Conservation (phyloP, 495 filamentous ascomycete genomes). For the Amphirosellinia nigrospora region DNA sequence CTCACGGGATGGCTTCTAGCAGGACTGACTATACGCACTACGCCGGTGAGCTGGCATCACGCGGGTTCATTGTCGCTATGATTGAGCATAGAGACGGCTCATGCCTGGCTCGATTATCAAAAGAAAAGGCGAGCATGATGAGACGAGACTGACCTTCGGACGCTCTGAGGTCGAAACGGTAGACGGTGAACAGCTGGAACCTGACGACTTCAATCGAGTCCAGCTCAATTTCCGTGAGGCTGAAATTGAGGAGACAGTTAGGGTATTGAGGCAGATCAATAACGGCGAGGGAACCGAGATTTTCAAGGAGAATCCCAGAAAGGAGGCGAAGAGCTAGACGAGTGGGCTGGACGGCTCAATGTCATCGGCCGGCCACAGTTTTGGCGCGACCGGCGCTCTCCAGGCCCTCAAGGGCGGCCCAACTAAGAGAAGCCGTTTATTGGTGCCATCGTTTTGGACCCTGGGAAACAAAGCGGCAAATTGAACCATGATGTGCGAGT, state of each 20-base stretch:
- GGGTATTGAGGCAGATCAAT: constrained; percentile 51
- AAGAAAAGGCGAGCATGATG: constrained; percentile 33
- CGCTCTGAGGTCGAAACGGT: constrained; percentile 37
- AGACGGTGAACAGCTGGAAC: constrained; percentile 30
- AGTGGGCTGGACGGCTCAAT: constrained; percentile 46
- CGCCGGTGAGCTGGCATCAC: constrained; percentile 58
- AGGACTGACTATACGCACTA: constrained; percentile 60
- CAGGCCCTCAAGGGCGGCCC: constrained; percentile 53
- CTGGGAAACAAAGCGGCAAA: constrained; percentile 58
- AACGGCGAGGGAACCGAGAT: constrained; percentile 45
- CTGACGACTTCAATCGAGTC: constrained; percentile 49
- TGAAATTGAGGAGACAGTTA: constrained; percentile 58
- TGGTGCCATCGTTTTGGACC: constrained; percentile 55
- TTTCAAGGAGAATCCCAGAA: constrained; percentile 40
- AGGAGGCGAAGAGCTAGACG: constrained; percentile 38
- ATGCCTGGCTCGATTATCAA: constrained; percentile 54
- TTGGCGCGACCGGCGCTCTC: constrained; percentile 59
- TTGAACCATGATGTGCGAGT: constrained; percentile 58
- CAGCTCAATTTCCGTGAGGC: constrained; percentile 60
- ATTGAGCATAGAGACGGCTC: constrained; percentile 63
- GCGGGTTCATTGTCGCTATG: constrained; percentile 57
- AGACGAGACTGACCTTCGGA: constrained; percentile 38
- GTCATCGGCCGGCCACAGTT: constrained; percentile 56
- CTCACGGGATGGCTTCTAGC: constrained; percentile 58
- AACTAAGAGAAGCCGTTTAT: constrained; percentile 45